Base-by-base conservation (phyloP, 106 monocot genomes). In the Hemerocallis citrina region DNA sequence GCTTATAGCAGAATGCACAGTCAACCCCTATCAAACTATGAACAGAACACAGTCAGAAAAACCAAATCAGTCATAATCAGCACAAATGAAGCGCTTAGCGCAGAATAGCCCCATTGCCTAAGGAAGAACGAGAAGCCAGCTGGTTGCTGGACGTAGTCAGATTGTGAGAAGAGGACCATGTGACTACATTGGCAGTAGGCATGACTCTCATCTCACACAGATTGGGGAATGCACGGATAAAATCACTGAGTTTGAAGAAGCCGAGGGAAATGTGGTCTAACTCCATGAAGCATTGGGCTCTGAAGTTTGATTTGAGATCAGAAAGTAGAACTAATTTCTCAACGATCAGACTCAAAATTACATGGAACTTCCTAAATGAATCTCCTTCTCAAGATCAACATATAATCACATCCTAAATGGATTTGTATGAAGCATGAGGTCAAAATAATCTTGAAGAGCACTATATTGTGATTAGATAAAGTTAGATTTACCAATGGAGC, bases 91-190 rank as follows among this genome's bases (percentile, higher is more conserved):
- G 57, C 8, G 30, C 61, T 61, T 29, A 44, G 42, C 23, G 16
- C 5, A 30, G 24, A 16, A 41, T 44, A n/a, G 43, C 43, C 61
- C 41, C 61, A 39, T 16, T 44, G 61, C 28, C 20, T 27, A 4
- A 29, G 21, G 30, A 43, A 61, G 11, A 42, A 39, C 41, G 27
- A 29, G 43, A 43, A 42, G 16, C 6, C 22, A 43, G 51, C 3
- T n/a, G n/a, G n/a, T n/a, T n/a, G n/a, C n/a, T n/a, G n/a, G n/a
- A n/a, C n/a, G n/a, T n/a, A n/a, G n/a, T n/a, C n/a, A n/a, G n/a
- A n/a, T n/a, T n/a, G n/a, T n/a, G n/a, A n/a, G 15, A 37, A 62
- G 27, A 77, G 77, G 43, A 77, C 77, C 66, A 77, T 72, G 62
- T 77, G 77, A 9, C 66, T 72, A n/a, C 77, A 40, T 15, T 57